These are phyloP conservation scores for Eucalyptus coolabah DNA, from an alignment of 345 rosid species.

Conservation along the genomic window DNA sequence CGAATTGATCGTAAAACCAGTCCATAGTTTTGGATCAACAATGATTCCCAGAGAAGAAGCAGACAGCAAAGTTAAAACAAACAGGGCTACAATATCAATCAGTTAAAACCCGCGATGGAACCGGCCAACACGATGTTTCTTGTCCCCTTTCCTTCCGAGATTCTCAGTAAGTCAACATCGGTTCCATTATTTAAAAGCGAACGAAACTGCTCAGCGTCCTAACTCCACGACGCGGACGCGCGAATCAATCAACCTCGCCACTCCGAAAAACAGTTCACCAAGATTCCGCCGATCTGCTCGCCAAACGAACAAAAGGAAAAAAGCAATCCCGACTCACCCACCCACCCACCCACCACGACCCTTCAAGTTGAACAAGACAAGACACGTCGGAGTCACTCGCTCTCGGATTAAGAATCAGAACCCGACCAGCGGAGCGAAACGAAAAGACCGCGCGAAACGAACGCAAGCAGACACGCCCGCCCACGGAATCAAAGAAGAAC, in stretches of 20 bases:
- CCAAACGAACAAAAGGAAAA: background rate
- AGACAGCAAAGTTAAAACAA: background rate
- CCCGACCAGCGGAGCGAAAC: background rate
- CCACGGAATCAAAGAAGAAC: background rate
- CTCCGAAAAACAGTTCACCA: background rate
- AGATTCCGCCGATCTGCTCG: background rate
- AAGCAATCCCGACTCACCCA: background rate
- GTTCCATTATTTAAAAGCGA: background rate
- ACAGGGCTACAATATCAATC: background rate
- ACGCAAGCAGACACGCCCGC: background rate
- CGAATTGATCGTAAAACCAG: background rate
- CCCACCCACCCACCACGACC: background rate
- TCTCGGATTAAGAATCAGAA: background rate
- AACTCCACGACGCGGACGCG: background rate
- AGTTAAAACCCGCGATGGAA: background rate
- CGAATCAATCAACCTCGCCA: background rate
- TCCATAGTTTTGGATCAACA: background rate
- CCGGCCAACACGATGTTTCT: background rate
- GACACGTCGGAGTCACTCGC: background rate
- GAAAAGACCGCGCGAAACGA: background rate
- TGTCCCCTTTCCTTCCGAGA: background rate
- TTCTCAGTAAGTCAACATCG: background rate
- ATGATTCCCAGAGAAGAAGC: background rate
- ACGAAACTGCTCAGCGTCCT: background rate
- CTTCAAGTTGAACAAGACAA: background rate